Evolutionary conservation across 805 yeast genomes (phyloP).

Genomic region (Kuraishia hungarica): DNA sequence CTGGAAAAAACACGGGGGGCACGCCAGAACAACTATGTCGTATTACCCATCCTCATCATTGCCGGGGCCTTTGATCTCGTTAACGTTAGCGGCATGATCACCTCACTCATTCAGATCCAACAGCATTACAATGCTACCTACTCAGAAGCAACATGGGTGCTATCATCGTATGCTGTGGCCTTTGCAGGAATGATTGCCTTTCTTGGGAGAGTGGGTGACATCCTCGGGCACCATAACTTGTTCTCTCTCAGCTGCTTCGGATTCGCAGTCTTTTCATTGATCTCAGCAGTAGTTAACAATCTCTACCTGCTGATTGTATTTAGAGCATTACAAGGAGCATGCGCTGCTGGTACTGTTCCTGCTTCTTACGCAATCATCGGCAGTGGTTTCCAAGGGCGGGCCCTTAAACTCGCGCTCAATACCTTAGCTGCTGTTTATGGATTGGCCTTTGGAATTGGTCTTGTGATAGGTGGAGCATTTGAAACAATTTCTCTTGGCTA

Average conservation of each 20-base stretch:
- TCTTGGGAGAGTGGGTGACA: conserved; percentile 26
- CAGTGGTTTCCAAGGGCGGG: conserved; percentile 17
- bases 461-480: conserved; percentile 37
- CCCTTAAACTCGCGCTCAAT: conserved; percentile 18
- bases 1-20: background rate
- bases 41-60: background rate
- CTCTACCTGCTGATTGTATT: conserved; percentile 29
- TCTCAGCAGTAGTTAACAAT: conserved; percentile 27
- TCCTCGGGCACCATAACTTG: conserved; percentile 21
- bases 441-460: conserved; percentile 29
- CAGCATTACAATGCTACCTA: background rate
- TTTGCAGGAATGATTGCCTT: conserved; percentile 27
- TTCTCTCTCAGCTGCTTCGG: conserved; percentile 15
- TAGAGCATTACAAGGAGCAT: conserved; percentile 36
- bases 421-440: conserved; percentile 18
- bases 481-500: conserved; percentile 27
- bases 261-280: conserved; percentile 17
- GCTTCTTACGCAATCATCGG: conserved; percentile 24
- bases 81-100: background rate
- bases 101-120: background rate
- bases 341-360: conserved; percentile 33
- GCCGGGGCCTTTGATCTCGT: background rate
- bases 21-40: background rate
- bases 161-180: conserved; percentile 27
- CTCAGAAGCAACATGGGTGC: conserved; percentile 17